Evolutionary conservation across 305 asterid species (phyloP).

Genomic region (Solanum hybrid): DNA sequence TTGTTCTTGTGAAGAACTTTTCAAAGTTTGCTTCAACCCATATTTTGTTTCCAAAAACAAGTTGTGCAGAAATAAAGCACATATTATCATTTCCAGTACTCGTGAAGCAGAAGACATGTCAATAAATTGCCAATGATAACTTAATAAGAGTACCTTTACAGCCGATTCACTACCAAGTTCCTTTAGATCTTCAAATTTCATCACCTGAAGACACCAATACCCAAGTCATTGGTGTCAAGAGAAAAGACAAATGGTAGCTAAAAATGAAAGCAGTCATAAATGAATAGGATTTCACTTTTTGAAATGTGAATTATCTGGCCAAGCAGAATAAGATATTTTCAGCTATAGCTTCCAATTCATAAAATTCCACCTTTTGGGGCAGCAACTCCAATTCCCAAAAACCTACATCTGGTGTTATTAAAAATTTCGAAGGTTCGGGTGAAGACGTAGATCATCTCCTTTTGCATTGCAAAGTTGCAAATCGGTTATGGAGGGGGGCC

Average conservation of each 20-base stretch:
- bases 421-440: neutral
- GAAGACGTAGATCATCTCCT: neutral
- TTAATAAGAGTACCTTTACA: slow-evolving; percentile 57
- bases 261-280: neutral
- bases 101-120: neutral
- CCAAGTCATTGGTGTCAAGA: neutral
- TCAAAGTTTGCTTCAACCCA: neutral
- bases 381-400: neutral
- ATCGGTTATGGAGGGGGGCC: neutral
- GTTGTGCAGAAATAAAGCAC: neutral
- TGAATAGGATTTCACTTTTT: neutral
- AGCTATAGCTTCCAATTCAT: neutral
- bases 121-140: neutral
- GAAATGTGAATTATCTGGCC: neutral
- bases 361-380: neutral
- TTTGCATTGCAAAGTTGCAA: neutral
- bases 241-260: neutral
- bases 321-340: neutral
- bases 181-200: slow-evolving; percentile 94
- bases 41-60: neutral
- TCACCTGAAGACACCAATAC: slow-evolving; percentile 44
- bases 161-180: slow-evolving; percentile 83
- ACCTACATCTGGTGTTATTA: neutral
- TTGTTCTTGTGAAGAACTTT: neutral
- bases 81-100: neutral